phyloP scores from a whole-genome alignment of 2,329 filamentous ascomycete genomes.

The Stromatinia cepivora region DNA sequence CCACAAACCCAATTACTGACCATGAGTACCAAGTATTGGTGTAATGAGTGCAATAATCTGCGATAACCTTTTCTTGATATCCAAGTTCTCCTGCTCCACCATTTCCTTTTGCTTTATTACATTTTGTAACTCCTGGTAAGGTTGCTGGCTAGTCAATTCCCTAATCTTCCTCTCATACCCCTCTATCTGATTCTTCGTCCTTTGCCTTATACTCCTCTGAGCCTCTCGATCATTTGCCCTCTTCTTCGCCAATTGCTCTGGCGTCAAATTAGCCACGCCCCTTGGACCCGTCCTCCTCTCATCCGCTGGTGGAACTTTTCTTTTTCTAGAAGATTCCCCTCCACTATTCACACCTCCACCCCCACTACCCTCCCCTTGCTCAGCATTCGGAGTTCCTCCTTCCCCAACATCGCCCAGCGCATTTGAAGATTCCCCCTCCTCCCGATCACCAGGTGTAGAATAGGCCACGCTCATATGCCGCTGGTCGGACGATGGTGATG shows the following conservation, averaged over 20 bases:
- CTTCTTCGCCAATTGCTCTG: constrained; percentile 86
- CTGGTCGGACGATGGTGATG: constrained; percentile 5
- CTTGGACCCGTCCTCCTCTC: constrained; percentile 58
- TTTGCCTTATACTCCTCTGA: constrained; percentile 81
- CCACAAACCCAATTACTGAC: constrained; percentile 32
- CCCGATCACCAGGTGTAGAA: constrained; percentile 2
- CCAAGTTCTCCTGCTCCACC: constrained; percentile 76
- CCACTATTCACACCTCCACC: constrained; percentile 5
- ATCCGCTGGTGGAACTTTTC: background rate
- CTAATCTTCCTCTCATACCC: constrained; percentile 72
- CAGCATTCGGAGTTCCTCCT: background rate
- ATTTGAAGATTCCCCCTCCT: constrained; percentile 1
- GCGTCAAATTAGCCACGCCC: constrained; percentile 81
- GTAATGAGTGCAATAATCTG: constrained; percentile 64
- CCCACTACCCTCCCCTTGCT: constrained; percentile 10
- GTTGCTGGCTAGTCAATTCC: constrained; percentile 73
- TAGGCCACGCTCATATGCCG: background rate
- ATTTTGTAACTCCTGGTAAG: constrained; percentile 79
- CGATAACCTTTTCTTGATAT: constrained; percentile 69
- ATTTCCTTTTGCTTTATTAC: constrained; percentile 74
- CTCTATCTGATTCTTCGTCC: constrained; percentile 86
- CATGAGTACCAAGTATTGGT: constrained; percentile 50
- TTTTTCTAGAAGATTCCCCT: constrained; percentile 6
- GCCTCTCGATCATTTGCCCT: constrained; percentile 89
- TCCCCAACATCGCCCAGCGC: constrained; percentile 2